These are phyloP conservation scores for Elsinoe australis DNA, from an alignment of 2,329 filamentous ascomycete species.

Conservation along the genomic window DNA sequence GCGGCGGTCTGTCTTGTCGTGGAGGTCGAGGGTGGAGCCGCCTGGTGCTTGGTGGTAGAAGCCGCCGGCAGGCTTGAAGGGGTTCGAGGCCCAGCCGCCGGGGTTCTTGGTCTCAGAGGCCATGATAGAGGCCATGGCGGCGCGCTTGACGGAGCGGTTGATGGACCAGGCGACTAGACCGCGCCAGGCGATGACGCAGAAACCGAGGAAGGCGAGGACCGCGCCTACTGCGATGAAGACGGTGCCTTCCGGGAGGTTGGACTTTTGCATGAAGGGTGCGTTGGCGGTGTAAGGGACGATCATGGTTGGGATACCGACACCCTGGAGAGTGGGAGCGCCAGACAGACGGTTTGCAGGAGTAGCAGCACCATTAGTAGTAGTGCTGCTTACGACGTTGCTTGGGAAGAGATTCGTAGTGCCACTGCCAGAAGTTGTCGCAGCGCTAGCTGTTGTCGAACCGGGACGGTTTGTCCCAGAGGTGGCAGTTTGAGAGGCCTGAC, in stretches of 20 bases:
- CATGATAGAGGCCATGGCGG: constrained; percentile 65
- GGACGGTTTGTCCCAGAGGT: not conserved
- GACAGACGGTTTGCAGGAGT: constrained; percentile 25
- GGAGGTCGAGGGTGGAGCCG: constrained; percentile 39
- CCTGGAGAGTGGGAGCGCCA: constrained; percentile 48
- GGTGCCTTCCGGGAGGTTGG: constrained; percentile 78
- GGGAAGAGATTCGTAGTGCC: constrained; percentile 23
- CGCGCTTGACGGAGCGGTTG: constrained; percentile 81
- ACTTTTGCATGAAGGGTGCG: constrained; percentile 88
- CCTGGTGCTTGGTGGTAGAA: constrained; percentile 53
- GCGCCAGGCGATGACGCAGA: constrained; percentile 82
- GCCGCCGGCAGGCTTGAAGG: constrained; percentile 53
- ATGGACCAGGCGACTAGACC: constrained; percentile 81
- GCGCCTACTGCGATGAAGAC: constrained; percentile 94
- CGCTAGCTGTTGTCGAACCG: constrained; percentile 18
- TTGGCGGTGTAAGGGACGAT: constrained; percentile 73
- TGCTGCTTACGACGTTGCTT: constrained; percentile 22
- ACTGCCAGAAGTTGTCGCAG: constrained; percentile 24
- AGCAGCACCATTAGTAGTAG: constrained; percentile 22
- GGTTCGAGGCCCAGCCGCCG: constrained; percentile 17
- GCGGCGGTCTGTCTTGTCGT: constrained; percentile 19
- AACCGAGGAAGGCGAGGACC: constrained; percentile 71
- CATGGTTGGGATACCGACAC: constrained; percentile 57
- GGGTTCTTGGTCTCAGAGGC: constrained; percentile 51
- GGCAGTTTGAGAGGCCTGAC: constrained; percentile 15